phyloP scores from a whole-genome alignment of 2,329 filamentous ascomycete species.

The Diplodia corticola region DNA sequence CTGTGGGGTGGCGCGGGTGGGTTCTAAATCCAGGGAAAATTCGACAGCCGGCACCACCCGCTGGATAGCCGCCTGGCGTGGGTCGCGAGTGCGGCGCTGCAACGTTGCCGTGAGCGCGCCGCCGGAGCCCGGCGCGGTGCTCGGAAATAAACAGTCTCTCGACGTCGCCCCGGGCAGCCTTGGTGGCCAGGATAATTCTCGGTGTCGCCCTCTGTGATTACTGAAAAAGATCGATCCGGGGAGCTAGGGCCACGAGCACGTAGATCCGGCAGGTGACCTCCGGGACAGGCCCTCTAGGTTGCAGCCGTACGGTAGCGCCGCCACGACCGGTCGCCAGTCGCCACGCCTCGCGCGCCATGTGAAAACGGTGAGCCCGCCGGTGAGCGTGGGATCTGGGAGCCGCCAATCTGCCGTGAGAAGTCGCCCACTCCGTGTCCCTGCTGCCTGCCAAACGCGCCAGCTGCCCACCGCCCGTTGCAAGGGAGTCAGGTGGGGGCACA shows the following conservation, averaged over 20 bases:
- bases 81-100: slow-evolving; percentile 5
- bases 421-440: slow-evolving; percentile 6
- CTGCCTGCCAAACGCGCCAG: background rate
- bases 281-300: slow-evolving; percentile 8
- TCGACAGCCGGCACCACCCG: slow-evolving; percentile 19
- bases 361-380: background rate
- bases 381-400: slow-evolving; percentile 1
- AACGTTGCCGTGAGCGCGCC: background rate
- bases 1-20: background rate
- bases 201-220: slow-evolving; percentile 1
- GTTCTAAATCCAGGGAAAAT: slow-evolving; percentile 11
- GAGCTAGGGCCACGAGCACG: slow-evolving; percentile 10
- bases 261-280: slow-evolving; percentile 19
- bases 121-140: background rate
- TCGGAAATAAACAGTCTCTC: slow-evolving; percentile 5
- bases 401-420: slow-evolving; percentile 3
- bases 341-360: slow-evolving; percentile 11
- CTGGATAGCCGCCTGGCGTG: slow-evolving; percentile 12
- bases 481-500: slow-evolving; percentile 11
- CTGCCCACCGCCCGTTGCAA: slow-evolving; percentile 16
- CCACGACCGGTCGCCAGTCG: background rate
- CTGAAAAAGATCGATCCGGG: slow-evolving; percentile 12
- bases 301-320: slow-evolving; percentile 1
- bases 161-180: background rate
- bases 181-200: slow-evolving; percentile 7